Base-by-base conservation (phyloP, 176 grass and related monocot species). In the Hordeum marinum region DNA sequence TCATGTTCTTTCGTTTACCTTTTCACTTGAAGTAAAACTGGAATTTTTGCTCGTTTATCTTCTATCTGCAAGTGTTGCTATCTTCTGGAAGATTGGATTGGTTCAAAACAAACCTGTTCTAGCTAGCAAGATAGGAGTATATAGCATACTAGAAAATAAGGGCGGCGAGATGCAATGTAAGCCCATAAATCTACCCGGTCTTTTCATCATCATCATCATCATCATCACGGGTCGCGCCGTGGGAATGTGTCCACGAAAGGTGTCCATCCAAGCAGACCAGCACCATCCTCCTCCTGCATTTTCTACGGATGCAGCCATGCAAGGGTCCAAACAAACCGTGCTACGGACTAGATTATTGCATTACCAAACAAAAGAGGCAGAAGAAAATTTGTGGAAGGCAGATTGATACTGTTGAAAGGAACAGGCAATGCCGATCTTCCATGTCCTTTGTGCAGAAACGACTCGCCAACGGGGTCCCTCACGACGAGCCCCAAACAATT, bases 391-490 rank as follows among this genome's bases (percentile, higher is more conserved):
- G 48, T 52, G 48, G 15, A 52, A 52, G 48, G 48, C 15, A 6
- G 2, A 7, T 52, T 18, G 5, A 52, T 57, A 57, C 37, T 55
- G 72, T 20, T 72, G 55, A 26, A 79, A 40, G 42, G 15, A 90
- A 39, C 79, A 9, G 57, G 4, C 52, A 2, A 2, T 29, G 59
- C 35, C 29, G 8, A 75, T 83, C 46, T 70, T 89, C 37, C 80
- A 68, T 83, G 84, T 87, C 45, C 26, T 83, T 59, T 37, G 10
- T 8, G 82, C 25, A 66, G 58, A 82, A n/a, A 82, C 32, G 64
- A 26, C 67, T 31, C 9, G 6, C 58, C 11, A 50, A 61, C 20
- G 66, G 74, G 18, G 48, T 18, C 48, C 46, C 48, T 52, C 48
- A 52, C 5, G 1, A 0, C 14, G 48, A 18, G 48, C 7, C 2